Evolutionary conservation across 2,329 filamentous ascomycete genomes (phyloP), one percentile per base, ranked within the genome.

Genomic region (Exophiala oligosperma): DNA sequence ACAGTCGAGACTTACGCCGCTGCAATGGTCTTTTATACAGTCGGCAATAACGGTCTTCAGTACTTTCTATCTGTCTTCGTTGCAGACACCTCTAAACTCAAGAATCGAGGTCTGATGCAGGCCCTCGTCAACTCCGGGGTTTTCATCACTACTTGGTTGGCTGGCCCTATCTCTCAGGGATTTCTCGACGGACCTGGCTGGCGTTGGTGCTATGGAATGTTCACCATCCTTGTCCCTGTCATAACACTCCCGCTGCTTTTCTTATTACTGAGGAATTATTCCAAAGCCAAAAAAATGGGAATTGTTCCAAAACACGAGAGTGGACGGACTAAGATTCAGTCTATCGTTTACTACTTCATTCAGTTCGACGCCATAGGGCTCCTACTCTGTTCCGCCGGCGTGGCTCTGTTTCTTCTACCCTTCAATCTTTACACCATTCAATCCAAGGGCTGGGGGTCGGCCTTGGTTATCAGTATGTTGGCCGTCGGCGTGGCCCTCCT

Each of bases 281-380:
- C 73, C 50, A 87, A 86, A 68, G 88, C 88, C 4, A 76, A 75
- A 59, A 79, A 79, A 54, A 65, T 72, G 14, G 84, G 84, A 0
- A 65, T 86, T 1, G 69, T 83, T 59, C 51, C 66, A 69, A 9
- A 69, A 85, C 26, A 79, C 84, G 64, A 73, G 1, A 52, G 69
- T 76, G 53, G 74, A 14, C 72, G 73, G 57, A 75, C 74, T 4
- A 17, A 71, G 2, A n/a, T 69, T 3, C 72, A 82, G 62, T 78
- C 77, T 1, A 38, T 82, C 26, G 67, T 71, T 41, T 72, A 80
- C 69, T 86, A 86, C 69, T 68, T 76, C 37, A 72, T 80, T 35
- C 80, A 88, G 64, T 84, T 88, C 57, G 86, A 90, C 68, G 71
- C 84, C 2, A 58, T 85, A 26, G 86, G 87, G 9, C 74, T 87